Percentiles rank a stretch among this genome's conserved stretches.
Evolutionary conservation across 2,329 filamentous ascomycete species (phyloP).

Genomic region (Apiospora rasikravindrae): DNA sequence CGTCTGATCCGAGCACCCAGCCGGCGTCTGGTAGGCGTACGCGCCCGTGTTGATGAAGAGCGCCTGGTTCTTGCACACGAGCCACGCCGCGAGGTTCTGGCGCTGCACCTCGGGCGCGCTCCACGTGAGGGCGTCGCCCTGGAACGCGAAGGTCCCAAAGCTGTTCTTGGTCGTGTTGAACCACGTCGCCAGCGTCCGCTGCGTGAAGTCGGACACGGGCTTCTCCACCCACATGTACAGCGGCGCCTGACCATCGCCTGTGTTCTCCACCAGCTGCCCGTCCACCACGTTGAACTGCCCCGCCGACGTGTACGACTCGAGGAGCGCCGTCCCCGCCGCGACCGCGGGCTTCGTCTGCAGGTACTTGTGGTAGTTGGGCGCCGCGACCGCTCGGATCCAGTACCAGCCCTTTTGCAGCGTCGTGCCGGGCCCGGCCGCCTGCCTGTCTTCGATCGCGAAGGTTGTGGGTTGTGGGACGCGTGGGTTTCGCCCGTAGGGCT

Average conservation of each 20-base stretch:
- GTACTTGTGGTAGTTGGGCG: constrained; percentile 63
- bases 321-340: constrained; percentile 52
- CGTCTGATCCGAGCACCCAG: constrained; percentile 64
- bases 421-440: constrained; percentile 24
- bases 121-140: constrained; percentile 65
- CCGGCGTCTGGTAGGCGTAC: constrained; percentile 62
- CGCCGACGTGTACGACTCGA: constrained; percentile 57
- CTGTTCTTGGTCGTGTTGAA: constrained; percentile 57
- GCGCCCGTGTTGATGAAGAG: constrained; percentile 65
- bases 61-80: constrained; percentile 57
- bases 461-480: neutral
- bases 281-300: constrained; percentile 62
- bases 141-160: constrained; percentile 62
- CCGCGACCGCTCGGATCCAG: constrained; percentile 62
- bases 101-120: constrained; percentile 50
- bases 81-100: constrained; percentile 63
- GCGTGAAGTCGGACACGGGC: constrained; percentile 44
- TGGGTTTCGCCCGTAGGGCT: neutral
- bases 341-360: constrained; percentile 53
- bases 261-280: constrained; percentile 61
- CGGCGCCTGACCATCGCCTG: constrained; percentile 37
- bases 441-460: neutral
- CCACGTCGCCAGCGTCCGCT: constrained; percentile 54
- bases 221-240: constrained; percentile 55
- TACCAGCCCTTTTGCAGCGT: constrained; percentile 57